Conservation (phyloP, 148 eudicot species). For the Vaccinium vitisidaea region DNA sequence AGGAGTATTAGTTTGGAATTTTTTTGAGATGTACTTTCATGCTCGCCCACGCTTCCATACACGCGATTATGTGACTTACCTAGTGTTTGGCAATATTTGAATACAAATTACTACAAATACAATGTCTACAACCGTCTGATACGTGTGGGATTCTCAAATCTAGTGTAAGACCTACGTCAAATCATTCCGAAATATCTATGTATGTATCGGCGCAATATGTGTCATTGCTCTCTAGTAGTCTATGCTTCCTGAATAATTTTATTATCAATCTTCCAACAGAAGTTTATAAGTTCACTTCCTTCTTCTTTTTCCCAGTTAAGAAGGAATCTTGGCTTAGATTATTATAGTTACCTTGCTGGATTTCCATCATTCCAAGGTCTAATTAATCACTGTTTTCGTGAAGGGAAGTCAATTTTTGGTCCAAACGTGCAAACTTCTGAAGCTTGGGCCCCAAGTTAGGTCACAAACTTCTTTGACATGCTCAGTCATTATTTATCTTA, state of each 20-base stretch:
- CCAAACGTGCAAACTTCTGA: background rate
- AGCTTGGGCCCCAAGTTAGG: background rate
- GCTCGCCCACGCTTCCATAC: background rate
- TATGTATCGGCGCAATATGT: background rate
- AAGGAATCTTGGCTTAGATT: background rate
- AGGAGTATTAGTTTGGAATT: background rate
- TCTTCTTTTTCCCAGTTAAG: background rate
- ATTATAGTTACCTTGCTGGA: background rate
- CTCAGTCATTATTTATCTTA: background rate
- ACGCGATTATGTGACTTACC: background rate
- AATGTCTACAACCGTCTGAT: background rate
- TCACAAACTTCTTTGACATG: background rate
- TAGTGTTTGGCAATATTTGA: background rate
- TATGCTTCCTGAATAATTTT: background rate
- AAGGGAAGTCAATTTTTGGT: background rate
- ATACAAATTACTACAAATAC: background rate
- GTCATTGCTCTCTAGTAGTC: background rate
- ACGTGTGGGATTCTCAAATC: background rate
- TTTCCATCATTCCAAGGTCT: background rate
- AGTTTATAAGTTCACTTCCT: background rate
- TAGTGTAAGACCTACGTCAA: background rate
- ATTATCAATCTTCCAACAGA: background rate
- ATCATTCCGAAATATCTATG: background rate
- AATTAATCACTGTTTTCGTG: background rate
- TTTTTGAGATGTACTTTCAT: too few relatives aligned